Evolutionary conservation across 108 stramenopile species (phyloP), one percentile per base, ranked within the genome.

Genomic region (Cylindrotheca closterium): DNA sequence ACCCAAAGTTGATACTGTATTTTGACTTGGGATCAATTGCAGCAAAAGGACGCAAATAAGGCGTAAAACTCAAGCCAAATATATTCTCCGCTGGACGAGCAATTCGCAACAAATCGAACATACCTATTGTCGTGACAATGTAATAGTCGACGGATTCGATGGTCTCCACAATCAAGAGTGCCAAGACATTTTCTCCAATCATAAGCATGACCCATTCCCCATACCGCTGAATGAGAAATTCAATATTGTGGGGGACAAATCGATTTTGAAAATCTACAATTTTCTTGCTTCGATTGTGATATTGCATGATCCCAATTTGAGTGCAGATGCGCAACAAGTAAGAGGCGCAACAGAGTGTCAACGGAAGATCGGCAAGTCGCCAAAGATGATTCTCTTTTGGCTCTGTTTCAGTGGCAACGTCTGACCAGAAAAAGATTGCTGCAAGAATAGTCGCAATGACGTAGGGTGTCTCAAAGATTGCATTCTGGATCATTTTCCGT

Each of bases 161-260:
- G n/a, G n/a, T n/a, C n/a, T 72, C 71, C 10, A 80, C 83, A 56
- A 84, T 67, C 22, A 84, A 55, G 29, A 84, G 49, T 5, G 57
- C 51, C 19, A 84, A 29, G 10, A 84, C 53, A 30, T 55, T 61
- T 37, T 84, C 83, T 3, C 83, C 83, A 51, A 84, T 56, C 76
- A 84, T 78, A 21, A 84, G 60, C 77, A 80, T 78, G 29, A 60
- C 71, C 83, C 83, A 84, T 63, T 84, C 83, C 7, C 83, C 83
- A 34, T 70, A 78, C 0, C 83, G 54, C 58, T 80, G 79, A 21
- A 79, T 78, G 30, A 61, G 47, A 68, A 67, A 80, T 15, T 77
- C 62, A 24, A 77, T 58, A 53, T 82, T 77, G 59, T 74, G 51
- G 25, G 81, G 81, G 0, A 79, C 77, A 18, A 46, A 48, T 17